phyloP scores from a whole-genome alignment of 192 early-diverging fungal species.

The Diversispora epigaea region DNA sequence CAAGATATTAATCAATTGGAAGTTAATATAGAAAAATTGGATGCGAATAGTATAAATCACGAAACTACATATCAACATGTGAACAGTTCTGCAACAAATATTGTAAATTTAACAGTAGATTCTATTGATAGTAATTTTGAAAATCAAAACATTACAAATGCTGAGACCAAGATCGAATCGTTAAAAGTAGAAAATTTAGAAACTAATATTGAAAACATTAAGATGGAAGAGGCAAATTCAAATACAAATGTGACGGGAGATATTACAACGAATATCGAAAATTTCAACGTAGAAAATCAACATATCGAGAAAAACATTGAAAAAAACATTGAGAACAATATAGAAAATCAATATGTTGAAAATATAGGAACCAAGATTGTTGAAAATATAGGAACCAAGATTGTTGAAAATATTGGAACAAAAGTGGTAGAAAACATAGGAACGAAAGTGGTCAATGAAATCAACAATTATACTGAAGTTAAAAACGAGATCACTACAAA shows the following conservation, averaged over 20 bases:
- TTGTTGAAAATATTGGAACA: too few species aligned
- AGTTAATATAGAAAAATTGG: too few species aligned
- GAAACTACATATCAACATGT: background rate
- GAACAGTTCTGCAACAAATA: background rate
- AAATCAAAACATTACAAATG: background rate
- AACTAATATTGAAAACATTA: too few species aligned
- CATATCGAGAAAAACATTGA: background rate
- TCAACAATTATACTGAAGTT: too few species aligned
- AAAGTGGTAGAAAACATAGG: too few species aligned
- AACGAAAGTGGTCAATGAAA: too few species aligned
- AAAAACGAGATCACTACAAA: too few species aligned
- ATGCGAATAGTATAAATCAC: too few species aligned
- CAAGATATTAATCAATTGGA: too few species aligned
- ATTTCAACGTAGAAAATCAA: background rate
- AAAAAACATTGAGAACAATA: background rate
- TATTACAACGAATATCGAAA: too few species aligned
- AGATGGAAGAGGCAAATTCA: too few species aligned
- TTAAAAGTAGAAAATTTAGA: background rate
- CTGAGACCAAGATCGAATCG: background rate
- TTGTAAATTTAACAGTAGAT: background rate
- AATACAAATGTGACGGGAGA: too few species aligned
- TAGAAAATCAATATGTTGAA: background rate
- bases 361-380: background rate
- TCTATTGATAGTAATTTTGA: background rate
- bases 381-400: background rate